phyloP scores from a whole-genome alignment of 176 grass and related monocot species.

The Musa beccarii region DNA sequence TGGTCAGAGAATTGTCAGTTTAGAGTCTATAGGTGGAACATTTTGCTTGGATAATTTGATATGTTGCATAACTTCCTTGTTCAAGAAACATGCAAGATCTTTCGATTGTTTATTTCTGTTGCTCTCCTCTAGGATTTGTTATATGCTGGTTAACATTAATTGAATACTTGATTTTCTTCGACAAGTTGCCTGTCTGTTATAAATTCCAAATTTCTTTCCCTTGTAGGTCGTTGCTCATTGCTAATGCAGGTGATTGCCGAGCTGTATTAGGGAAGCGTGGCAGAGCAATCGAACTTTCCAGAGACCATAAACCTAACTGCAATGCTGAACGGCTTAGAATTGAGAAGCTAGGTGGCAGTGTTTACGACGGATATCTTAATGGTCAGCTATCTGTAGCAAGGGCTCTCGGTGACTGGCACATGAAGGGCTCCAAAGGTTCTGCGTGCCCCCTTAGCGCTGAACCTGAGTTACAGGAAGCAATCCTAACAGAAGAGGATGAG shows the following conservation, averaged over 20 bases:
- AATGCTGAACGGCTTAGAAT: constrained; percentile 58
- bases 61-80: too few relatives aligned
- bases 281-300: constrained; percentile 64
- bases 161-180: too few relatives aligned
- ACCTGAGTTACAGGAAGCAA: constrained; percentile 64
- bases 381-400: too few relatives aligned
- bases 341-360: constrained; percentile 62
- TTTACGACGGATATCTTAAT: too few relatives aligned
- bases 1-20: too few relatives aligned
- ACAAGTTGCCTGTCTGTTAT: too few relatives aligned
- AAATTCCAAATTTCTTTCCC: not conserved
- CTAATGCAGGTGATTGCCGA: constrained; percentile 20
- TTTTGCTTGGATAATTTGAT: not conserved
- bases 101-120: too few relatives aligned
- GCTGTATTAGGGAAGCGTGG: constrained; percentile 81
- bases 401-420: too few relatives aligned
- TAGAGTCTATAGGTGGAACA: too few relatives aligned
- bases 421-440: constrained; percentile 34
- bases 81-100: too few relatives aligned
- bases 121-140: too few relatives aligned
- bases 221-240: constrained; percentile 64
- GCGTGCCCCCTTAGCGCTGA: constrained; percentile 55
- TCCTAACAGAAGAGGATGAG: constrained; percentile 44
- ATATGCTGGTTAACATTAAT: too few relatives aligned
- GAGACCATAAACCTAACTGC: constrained; percentile 75